phyloP scores from a whole-genome alignment of 169 alveolate species.

The Theileria orientalis region DNA sequence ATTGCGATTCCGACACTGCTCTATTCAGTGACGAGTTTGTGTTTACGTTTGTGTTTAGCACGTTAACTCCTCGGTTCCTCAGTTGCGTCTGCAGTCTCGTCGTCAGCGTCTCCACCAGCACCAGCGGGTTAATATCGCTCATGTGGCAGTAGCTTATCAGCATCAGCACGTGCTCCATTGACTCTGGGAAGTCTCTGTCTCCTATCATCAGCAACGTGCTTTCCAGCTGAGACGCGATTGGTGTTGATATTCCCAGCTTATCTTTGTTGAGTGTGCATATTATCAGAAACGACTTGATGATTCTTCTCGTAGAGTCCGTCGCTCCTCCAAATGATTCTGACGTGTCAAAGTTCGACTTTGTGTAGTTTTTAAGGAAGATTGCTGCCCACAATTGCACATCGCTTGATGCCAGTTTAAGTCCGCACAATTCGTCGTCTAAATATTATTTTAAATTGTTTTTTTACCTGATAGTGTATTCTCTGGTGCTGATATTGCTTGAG shows the following conservation, averaged over 20 bases:
- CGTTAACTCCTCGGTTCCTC: slow-evolving; percentile 6
- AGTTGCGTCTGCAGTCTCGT: slow-evolving; percentile 39
- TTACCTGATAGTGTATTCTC: slow-evolving; percentile 24
- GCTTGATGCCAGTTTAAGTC: slow-evolving; percentile 35
- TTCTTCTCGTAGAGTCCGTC: slow-evolving; percentile 22
- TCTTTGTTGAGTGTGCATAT: slow-evolving; percentile 41
- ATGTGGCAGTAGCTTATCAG: slow-evolving; percentile 53
- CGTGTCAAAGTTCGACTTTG: slow-evolving; percentile 31
- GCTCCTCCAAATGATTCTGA: slow-evolving; percentile 62
- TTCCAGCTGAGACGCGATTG: slow-evolving; percentile 47
- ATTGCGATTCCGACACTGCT: slow-evolving; percentile 34
- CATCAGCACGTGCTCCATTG: slow-evolving; percentile 35
- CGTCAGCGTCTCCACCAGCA: slow-evolving; percentile 23
- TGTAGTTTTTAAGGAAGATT: slow-evolving; percentile 59
- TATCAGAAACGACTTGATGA: slow-evolving; percentile 43
- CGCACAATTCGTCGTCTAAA: slow-evolving; percentile 55
- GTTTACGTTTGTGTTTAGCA: background rate
- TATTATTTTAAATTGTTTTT: background rate
- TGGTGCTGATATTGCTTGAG: slow-evolving; percentile 16
- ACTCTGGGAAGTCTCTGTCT: slow-evolving; percentile 55
- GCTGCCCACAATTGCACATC: slow-evolving; percentile 63
- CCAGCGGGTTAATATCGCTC: slow-evolving; percentile 45
- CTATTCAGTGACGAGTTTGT: slow-evolving; percentile 23
- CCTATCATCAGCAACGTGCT: slow-evolving; percentile 39
- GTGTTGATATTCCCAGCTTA: slow-evolving; percentile 18